Conservation (phyloP, 2,329 filamentous ascomycete species). For the Pseudogymnoascus sp. region DNA sequence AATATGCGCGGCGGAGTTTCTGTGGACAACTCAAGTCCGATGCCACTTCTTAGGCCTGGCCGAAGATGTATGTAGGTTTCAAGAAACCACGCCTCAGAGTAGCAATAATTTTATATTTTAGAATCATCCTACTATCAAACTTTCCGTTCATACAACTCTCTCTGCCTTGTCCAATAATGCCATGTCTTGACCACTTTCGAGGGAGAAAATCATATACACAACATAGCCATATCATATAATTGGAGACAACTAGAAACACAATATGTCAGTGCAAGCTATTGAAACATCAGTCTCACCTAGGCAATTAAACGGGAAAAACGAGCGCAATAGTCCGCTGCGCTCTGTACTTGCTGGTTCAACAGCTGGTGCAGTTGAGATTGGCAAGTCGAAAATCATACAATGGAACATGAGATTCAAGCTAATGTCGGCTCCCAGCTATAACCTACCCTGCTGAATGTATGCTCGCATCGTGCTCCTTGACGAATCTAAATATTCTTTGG, state of each 20-base stretch:
- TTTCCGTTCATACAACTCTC: background rate
- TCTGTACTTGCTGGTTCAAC: conserved; percentile 87
- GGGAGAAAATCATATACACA: no score
- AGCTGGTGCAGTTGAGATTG: conserved; percentile 89
- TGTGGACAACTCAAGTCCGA: background rate
- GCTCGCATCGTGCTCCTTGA: conserved; percentile 21
- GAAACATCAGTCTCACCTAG: background rate
- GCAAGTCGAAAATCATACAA: conserved; percentile 37
- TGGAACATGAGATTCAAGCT: background rate
- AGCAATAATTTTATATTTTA: background rate
- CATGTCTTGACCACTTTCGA: background rate
- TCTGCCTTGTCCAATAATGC: background rate
- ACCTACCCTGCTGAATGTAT: conserved; percentile 91
- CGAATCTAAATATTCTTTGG: background rate
- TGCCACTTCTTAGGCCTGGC: background rate
- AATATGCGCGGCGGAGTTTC: background rate
- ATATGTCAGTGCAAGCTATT: background rate
- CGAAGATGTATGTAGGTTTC: background rate
- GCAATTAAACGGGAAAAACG: conserved; percentile 30
- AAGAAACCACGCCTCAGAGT: background rate
- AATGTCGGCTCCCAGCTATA: conserved; percentile 46
- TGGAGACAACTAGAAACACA: background rate
- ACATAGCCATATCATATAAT: background rate
- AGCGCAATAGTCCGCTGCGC: conserved; percentile 65
- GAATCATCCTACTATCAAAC: background rate